These are phyloP conservation scores for Proteromonas lacertae DNA, from an alignment of 352 stramenopile genomes.

Conservation along the genomic window DNA sequence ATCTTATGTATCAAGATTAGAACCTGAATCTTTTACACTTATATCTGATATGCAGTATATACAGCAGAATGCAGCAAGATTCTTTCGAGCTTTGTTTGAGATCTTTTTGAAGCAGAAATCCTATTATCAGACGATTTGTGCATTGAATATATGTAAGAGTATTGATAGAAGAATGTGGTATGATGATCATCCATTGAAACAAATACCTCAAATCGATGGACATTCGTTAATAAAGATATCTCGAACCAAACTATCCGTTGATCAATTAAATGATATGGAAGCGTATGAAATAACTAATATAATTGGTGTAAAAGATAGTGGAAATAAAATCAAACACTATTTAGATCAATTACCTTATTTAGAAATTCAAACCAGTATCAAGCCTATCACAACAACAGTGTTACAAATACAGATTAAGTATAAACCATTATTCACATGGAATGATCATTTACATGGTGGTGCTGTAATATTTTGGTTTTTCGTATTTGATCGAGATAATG, in stretches of 20 bases:
- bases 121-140: conserved; percentile 67
- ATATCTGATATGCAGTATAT: conserved; percentile 98
- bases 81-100: conserved; percentile 90
- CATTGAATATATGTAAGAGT: too few relatives aligned
- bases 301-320: conserved; percentile 14
- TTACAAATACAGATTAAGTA: conserved; percentile 48
- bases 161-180: conserved; percentile 90
- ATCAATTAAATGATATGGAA: conserved; percentile 17
- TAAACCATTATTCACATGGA: conserved; percentile 34
- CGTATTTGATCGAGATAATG: conserved; percentile 68
- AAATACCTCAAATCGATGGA: conserved; percentile 41
- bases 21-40: conserved; percentile 73
- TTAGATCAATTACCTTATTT: conserved; percentile 20
- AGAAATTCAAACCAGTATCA: conserved; percentile 34
- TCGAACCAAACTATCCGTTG: too few relatives aligned
- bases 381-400: conserved; percentile 75
- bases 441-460: conserved; percentile 27
- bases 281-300: conserved; percentile 6
- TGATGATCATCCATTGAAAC: conserved; percentile 51
- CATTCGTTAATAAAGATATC: too few relatives aligned
- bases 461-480: conserved; percentile 71
- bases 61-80: conserved; percentile 76
- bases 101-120: conserved; percentile 65
- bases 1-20: conserved; percentile 33
- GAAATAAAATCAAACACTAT: conserved; percentile 6